phyloP scores from a whole-genome alignment of 139 green algal species.

The Tetradesmus obliquus region DNA sequence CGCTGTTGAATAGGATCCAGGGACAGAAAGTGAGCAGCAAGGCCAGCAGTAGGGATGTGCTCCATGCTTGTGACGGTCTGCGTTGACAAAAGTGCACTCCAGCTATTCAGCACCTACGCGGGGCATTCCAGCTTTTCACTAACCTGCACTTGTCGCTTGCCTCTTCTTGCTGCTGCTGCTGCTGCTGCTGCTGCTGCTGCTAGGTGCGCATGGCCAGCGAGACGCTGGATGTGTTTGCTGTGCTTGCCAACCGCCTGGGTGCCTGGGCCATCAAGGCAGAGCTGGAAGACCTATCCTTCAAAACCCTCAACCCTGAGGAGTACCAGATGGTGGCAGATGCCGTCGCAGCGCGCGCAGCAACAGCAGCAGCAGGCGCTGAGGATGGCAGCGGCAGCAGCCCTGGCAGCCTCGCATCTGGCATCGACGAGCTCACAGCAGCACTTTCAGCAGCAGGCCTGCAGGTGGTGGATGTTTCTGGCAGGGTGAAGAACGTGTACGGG shows the following conservation, averaged over 20 bases:
- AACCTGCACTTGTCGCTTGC: no score
- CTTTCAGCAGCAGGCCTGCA: conserved; percentile 43
- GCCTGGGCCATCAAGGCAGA: conserved; percentile 91
- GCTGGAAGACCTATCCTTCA: conserved; percentile 91
- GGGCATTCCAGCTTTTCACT: neutral
- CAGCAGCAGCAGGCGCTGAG: neutral
- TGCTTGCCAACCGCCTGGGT: conserved; percentile 91
- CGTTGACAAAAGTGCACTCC: no score
- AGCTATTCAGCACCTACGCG: no score
- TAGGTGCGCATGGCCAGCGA: conserved; percentile 67
- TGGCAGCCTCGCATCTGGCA: neutral
- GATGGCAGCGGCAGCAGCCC: neutral
- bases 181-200: neutral
- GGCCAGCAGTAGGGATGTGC: no score
- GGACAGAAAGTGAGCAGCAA: no score
- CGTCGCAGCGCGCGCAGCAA: conserved; percentile 26
- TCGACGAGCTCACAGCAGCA: conserved; percentile 32
- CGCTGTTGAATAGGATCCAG: no score
- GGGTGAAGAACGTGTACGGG: conserved; percentile 90
- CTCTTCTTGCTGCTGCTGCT: neutral
- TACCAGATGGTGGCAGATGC: conserved; percentile 43
- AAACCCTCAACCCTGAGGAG: conserved; percentile 65
- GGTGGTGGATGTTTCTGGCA: conserved; percentile 81
- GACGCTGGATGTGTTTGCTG: conserved; percentile 82
- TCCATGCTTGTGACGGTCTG: no score